Percentiles rank a stretch among this genome's conserved stretches.
Conservation (phyloP, 148 eudicot species). For the Euryodendron excelsum region DNA sequence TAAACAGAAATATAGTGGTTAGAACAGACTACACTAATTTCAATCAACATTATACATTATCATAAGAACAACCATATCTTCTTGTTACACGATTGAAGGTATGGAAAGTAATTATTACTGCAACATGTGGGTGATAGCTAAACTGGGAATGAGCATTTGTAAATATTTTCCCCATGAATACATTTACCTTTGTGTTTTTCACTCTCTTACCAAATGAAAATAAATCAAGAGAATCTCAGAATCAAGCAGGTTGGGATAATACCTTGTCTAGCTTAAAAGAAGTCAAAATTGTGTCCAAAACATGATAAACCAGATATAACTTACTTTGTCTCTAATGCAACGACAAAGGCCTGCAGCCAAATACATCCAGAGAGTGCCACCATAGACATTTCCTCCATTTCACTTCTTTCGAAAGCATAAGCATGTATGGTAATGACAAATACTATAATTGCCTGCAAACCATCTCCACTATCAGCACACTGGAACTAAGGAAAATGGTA, state of each 20-base stretch:
- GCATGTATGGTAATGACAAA: slow-evolving; percentile 76
- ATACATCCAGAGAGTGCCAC: slow-evolving; percentile 98
- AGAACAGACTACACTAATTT: slow-evolving; percentile 5
- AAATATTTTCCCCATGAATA: too few relatives aligned
- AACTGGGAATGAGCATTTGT: too few relatives aligned
- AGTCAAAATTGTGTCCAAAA: background rate
- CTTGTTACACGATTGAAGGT: too few relatives aligned
- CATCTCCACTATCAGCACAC: slow-evolving; percentile 7
- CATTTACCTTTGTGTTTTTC: too few relatives aligned
- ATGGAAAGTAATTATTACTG: background rate
- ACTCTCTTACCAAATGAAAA: background rate
- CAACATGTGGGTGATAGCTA: background rate
- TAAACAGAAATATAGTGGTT: background rate
- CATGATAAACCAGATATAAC: slow-evolving; percentile 22
- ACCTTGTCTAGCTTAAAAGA: background rate
- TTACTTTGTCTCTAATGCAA: slow-evolving; percentile 90
- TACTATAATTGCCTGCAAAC: slow-evolving; percentile 84
- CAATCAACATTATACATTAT: background rate
- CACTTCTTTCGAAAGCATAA: slow-evolving; percentile 80
- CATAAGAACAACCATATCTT: background rate
- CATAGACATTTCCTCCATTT: slow-evolving; percentile 92
- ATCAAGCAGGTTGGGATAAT: background rate
- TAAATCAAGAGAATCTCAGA: too few relatives aligned
- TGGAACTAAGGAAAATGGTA: slow-evolving; percentile 5
- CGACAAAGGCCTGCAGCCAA: slow-evolving; percentile 98